Conservation (phyloP, 1,284 basidiomycete genomes). For the Cerioporus squamosus region DNA sequence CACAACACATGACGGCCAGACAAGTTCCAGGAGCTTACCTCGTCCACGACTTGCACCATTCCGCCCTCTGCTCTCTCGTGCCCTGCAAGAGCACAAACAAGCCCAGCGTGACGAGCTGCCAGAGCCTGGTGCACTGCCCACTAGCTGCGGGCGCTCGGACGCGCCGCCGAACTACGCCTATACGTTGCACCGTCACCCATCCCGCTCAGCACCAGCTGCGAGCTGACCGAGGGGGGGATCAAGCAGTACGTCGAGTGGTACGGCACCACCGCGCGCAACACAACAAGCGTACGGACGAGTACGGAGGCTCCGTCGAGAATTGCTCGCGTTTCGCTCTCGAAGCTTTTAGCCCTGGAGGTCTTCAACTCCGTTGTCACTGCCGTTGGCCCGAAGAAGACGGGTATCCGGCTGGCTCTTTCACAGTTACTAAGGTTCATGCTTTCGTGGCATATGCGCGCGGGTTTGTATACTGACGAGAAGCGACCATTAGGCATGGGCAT, state of each 20-base stretch:
- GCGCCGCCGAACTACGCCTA: slow-evolving; percentile 33
- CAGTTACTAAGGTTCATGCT: slow-evolving; percentile 38
- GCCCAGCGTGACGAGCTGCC: no score
- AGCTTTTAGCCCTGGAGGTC: no score
- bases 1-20: no score
- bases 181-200: slow-evolving; percentile 47
- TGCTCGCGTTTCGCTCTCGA: slow-evolving; percentile 53
- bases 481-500: background rate
- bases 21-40: no score
- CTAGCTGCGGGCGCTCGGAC: slow-evolving; percentile 54
- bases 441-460: background rate
- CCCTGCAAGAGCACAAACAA: no score
- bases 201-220: slow-evolving; percentile 42
- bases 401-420: slow-evolving; percentile 57
- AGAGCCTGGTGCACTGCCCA: no score
- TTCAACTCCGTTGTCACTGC: slow-evolving; percentile 46
- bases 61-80: no score
- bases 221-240: slow-evolving; percentile 44
- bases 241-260: slow-evolving; percentile 45
- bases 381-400: slow-evolving; percentile 45
- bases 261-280: slow-evolving; percentile 45
- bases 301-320: slow-evolving; percentile 62
- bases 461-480: background rate
- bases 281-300: slow-evolving; percentile 64
- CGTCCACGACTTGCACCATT: no score